phyloP scores from a whole-genome alignment of 305 asterid genomes.

The Coffea humblotiana region DNA sequence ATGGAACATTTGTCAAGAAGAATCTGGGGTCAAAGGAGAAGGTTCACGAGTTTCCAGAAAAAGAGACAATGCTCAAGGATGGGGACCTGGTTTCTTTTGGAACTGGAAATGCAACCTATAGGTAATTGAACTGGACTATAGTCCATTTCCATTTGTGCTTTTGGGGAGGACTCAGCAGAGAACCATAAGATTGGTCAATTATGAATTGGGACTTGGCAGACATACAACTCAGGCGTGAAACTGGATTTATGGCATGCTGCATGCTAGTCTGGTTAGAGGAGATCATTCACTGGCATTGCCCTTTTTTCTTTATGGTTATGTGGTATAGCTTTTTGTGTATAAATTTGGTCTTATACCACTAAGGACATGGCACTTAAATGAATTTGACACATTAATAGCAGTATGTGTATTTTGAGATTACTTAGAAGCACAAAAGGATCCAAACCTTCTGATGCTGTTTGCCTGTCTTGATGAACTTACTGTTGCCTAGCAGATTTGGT shows the following conservation, averaged over 20 bases:
- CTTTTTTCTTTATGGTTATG: not conserved
- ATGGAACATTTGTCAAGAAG: constrained; percentile 72
- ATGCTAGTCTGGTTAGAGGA: not conserved
- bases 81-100: constrained; percentile 90
- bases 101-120: constrained; percentile 83
- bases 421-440: not conserved
- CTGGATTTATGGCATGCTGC: not conserved
- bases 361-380: not conserved
- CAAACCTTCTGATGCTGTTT: not conserved
- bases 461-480: not conserved
- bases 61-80: constrained; percentile 60
- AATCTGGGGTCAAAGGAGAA: constrained; percentile 54
- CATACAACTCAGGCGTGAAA: not conserved
- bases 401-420: not conserved
- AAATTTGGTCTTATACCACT: not conserved
- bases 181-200: not conserved
- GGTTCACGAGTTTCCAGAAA: constrained; percentile 73
- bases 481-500: constrained; percentile 58
- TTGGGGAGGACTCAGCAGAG: not conserved
- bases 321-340: not conserved
- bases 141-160: not conserved
- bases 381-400: not conserved
- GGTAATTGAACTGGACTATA: constrained; percentile 42
- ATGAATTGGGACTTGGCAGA: constrained; percentile 2
- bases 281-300: not conserved